Evolutionary conservation across 345 rosid genomes (phyloP), one percentile per base, ranked within the genome.

Genomic region (Gossypium ekmanianum): DNA sequence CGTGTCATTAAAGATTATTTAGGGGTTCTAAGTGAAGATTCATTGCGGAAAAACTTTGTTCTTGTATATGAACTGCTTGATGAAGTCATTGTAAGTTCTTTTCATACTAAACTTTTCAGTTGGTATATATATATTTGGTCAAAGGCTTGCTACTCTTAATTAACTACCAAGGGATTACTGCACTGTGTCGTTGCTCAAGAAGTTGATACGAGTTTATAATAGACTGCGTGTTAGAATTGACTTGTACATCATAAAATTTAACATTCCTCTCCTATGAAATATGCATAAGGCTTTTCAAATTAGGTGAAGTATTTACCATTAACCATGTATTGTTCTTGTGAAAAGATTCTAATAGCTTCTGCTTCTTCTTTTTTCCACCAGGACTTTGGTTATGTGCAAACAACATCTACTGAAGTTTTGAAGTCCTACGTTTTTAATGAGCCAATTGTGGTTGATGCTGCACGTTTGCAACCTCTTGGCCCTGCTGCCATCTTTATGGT

Each of bases 371-470:
- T 68, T 81, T 69, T 77, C 17, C 45, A n/a, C 62, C 79, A 96
- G 99, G 99, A 95, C 83, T 95, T 93, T 82, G 99, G 99, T 57
- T 95, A 91, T 75, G 99, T 87, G 75, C 99, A 96, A 87, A 89
- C 99, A 78, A 92, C 99, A 22, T 93, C 97, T 27, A 96, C 98
- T 7, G 99, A 96, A 84, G 77, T 92, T 65, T 83, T 96, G 85
- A 96, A 96, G 79, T 93, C 99, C 26, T 93, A 88, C 79, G 87
- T 95, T 13, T 93, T 93, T 83, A 93, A 96, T 62, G 99, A 96
- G 85, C 99, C 98, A 59, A 90, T 96, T 79, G 89, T 91, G 75
- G 80, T 91, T 77, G 93, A 93, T 79, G 85, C 91, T 82, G 77
- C 93, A 20, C 97, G 90, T 39, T 77, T 92, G 80, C 99, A 91